These are phyloP conservation scores for Globisporangium radiosum DNA, from an alignment of 352 stramenopile species.

Conservation along the genomic window DNA sequence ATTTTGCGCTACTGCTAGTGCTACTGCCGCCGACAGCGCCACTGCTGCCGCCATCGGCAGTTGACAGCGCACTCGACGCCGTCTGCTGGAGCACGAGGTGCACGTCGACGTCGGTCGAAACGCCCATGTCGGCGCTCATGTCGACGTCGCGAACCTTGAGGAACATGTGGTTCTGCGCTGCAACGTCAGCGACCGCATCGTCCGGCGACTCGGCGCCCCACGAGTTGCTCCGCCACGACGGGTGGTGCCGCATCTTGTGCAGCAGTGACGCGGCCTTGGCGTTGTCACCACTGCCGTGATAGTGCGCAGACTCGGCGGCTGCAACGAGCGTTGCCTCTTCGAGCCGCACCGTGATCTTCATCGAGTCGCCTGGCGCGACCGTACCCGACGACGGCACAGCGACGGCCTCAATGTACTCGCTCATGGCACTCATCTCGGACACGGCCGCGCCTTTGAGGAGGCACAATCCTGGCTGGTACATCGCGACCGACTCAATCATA, in stretches of 20 bases:
- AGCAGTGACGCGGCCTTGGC: constrained; percentile 30
- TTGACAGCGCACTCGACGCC: constrained; percentile 15
- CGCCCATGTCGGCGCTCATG: constrained; percentile 36
- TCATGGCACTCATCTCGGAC: constrained; percentile 68
- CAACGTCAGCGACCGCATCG: constrained; percentile 23
- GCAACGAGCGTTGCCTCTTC: constrained; percentile 45
- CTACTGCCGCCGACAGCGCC: background rate
- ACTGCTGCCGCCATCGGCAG: background rate
- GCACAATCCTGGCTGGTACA: constrained; percentile 58
- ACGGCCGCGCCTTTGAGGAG: constrained; percentile 48
- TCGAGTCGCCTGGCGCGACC: constrained; percentile 61
- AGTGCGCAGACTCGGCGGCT: constrained; percentile 19
- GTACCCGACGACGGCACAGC: constrained; percentile 61
- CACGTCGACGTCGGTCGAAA: constrained; percentile 61
- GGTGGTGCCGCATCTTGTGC: constrained; percentile 76
- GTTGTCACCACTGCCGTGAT: constrained; percentile 24
- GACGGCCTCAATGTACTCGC: constrained; percentile 69
- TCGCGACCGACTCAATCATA: constrained; percentile 55
- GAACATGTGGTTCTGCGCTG: constrained; percentile 63
- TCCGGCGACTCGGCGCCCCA: constrained; percentile 62
- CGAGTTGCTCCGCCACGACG: constrained; percentile 78
- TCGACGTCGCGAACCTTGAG: constrained; percentile 69
- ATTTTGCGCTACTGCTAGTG: constrained; percentile 7
- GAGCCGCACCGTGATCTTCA: constrained; percentile 75
- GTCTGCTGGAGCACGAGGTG: constrained; percentile 65